Base-by-base conservation (phyloP, 257 asterid species). In the Solanum tacnaense region DNA sequence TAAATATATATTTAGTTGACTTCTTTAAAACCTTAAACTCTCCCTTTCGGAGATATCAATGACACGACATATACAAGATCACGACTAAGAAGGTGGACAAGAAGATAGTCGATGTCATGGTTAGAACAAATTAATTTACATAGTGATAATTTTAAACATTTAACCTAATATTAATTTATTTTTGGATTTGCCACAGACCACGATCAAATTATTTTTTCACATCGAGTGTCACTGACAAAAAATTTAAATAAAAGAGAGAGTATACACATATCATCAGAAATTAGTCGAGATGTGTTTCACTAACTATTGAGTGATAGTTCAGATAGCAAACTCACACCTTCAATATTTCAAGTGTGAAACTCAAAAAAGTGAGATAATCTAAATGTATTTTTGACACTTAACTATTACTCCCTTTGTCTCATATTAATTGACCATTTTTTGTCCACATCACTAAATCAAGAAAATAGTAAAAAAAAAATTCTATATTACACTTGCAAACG, bases 321-420 rank as follows among this genome's bases (percentile, higher is more conserved):
- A 0, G 2, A 2, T 56, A 56, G 0, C 5, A 56, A 56, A 2
- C n/a, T 56, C 11, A 56, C 4, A 18, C 65, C 2, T 56, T 56
- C 0, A 56, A 18, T 18, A 18, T 56, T 56, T 56, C 10, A 56
- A 7, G 4, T 56, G 65, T 56, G 65, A 56, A 56, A 56, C 1
- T 56, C 9, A 56, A 18, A 18, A 56, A 56, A 6, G 0, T 56
- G 1, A 0, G 1, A 56, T 56, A 56, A 18, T 56, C 0, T 56
- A 3, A 6, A 18, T 56, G 2, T 18, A 18, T 56, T 56, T 56
- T 56, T 56, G n/a, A 56, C 11, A 56, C 11, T 6, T 18, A 56
- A 56, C n/a, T 18, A 0, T 18, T 18, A 56, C 65, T 56, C n/a
- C 0, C 1, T 18, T 0, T 18, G 4, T 56, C n/a, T 5, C 56